Evolutionary conservation across 257 asterid species (phyloP).

Genomic region (Voacanga thouarsii): DNA sequence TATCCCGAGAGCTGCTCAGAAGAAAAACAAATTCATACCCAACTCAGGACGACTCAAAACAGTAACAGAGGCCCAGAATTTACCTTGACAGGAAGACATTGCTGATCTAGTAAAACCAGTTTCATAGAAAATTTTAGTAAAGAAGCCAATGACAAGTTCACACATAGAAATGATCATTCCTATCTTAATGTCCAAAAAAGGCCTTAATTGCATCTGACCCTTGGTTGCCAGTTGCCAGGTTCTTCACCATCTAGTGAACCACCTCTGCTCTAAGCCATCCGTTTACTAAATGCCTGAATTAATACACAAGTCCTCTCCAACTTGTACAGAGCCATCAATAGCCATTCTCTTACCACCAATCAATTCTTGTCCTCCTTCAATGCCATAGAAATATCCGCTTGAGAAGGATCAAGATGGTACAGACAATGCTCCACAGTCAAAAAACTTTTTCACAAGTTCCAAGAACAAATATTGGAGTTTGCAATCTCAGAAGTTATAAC

Average conservation of each 20-base stretch:
- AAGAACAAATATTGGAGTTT: background rate
- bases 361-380: background rate
- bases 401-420: background rate
- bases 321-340: background rate
- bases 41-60: background rate
- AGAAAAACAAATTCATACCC: background rate
- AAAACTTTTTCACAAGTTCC: background rate
- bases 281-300: constrained; percentile 1
- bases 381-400: background rate
- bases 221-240: background rate
- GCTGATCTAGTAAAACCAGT: background rate
- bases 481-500: background rate
- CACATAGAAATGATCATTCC: constrained; percentile 4
- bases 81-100: constrained; percentile 1
- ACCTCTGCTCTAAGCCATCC: background rate
- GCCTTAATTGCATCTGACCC: background rate
- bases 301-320: background rate
- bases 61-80: background rate
- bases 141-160: background rate
- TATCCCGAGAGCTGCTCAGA: background rate
- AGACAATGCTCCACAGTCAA: background rate
- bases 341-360: constrained; percentile 3
- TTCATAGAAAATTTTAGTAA: background rate
- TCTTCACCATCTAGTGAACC: background rate
- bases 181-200: constrained; percentile 7